Conservation (phyloP, 1,139 yeast species). For the Diutina ranongensis region DNA sequence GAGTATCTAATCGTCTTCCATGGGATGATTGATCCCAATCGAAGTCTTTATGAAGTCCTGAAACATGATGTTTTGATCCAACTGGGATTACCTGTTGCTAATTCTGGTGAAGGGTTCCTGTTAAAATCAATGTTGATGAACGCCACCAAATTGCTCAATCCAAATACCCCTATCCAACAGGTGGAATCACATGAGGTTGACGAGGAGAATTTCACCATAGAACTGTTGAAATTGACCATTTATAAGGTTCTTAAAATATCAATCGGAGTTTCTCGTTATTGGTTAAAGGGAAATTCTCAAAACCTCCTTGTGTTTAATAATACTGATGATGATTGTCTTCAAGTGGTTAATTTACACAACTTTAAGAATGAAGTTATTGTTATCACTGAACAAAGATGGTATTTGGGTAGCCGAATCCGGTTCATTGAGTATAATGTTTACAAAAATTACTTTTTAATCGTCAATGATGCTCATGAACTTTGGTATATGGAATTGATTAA, state of each 20-base stretch:
- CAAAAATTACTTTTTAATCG: neutral
- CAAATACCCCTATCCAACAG: neutral
- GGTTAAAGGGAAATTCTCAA: conserved; percentile 1
- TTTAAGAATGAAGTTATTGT: neutral
- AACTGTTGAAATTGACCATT: neutral
- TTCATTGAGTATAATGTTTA: neutral
- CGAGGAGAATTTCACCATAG: neutral
- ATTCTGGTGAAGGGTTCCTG: neutral
- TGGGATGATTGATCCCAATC: neutral
- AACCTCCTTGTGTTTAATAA: conserved; percentile 1
- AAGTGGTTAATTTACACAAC: neutral
- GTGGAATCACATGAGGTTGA: neutral
- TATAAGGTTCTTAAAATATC: neutral
- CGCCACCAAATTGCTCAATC: neutral
- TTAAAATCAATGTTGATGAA: neutral
- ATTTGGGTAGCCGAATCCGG: neutral
- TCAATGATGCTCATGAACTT: conserved; percentile 1
- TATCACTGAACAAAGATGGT: neutral
- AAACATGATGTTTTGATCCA: neutral
- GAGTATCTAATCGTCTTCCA: neutral
- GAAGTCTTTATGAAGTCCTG: neutral
- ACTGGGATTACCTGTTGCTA: conserved; percentile 1
- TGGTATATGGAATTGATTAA: neutral
- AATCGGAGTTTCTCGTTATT: neutral
- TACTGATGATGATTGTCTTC: neutral